Conservation (phyloP, 225 moss, liverwort and hornwort genomes). For the Polytrichum formosum region DNA sequence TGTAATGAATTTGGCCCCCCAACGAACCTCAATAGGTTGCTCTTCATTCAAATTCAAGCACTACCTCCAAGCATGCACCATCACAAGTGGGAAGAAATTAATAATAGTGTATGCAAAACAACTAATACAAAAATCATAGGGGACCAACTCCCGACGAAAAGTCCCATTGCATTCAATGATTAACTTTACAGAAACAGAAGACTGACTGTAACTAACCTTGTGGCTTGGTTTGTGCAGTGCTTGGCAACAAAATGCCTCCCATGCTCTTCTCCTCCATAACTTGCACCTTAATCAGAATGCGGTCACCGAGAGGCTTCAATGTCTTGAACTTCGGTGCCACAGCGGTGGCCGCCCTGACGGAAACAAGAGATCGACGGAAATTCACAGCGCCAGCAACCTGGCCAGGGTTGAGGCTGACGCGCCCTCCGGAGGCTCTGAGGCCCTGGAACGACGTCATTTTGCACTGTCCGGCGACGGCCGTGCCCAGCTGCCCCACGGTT, state of each 20-base stretch:
- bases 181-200: background rate
- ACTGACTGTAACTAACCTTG: conserved; percentile 31
- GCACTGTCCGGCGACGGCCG: conserved; percentile 7
- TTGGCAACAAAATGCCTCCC: conserved; percentile 85
- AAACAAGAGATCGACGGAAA: conserved; percentile 16
- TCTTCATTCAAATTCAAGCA: too few relatives aligned
- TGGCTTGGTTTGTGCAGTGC: conserved; percentile 78
- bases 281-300: conserved; percentile 83
- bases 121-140: too few relatives aligned
- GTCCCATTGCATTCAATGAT: too few relatives aligned
- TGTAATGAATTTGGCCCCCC: too few relatives aligned
- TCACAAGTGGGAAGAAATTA: too few relatives aligned
- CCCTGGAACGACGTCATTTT: conserved; percentile 46
- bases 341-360: conserved; percentile 68
- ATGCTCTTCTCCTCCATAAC: conserved; percentile 75
- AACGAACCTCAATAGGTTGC: too few relatives aligned
- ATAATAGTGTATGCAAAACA: too few relatives aligned
- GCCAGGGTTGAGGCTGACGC: conserved; percentile 18
- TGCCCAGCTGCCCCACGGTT: conserved; percentile 7
- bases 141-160: too few relatives aligned
- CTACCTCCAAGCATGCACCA: too few relatives aligned
- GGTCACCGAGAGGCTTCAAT: conserved; percentile 83
- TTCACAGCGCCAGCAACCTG: conserved; percentile 25
- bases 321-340: conserved; percentile 81
- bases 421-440: conserved; percentile 11